Evolutionary conservation across 768 basidiomycete genomes (phyloP).

Genomic region (Boletellus sp.): DNA sequence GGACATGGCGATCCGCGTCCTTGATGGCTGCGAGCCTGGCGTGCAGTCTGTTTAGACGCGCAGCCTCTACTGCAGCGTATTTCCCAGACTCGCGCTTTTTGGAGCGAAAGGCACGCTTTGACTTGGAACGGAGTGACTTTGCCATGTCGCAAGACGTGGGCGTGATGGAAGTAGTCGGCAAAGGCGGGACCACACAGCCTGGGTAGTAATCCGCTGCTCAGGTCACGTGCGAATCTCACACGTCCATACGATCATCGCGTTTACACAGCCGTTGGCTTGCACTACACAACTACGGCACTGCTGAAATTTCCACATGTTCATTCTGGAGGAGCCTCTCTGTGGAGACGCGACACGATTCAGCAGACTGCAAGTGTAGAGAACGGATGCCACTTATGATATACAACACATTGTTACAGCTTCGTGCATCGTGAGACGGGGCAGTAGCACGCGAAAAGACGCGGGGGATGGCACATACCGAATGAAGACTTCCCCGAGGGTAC

Average conservation of each 20-base stretch:
- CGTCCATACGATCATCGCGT: too few species aligned
- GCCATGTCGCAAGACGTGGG: constrained; percentile 50
- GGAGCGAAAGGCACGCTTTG: constrained; percentile 71
- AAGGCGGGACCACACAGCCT: constrained; percentile 7
- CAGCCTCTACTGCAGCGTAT: constrained; percentile 75
- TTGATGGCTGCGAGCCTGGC: constrained; percentile 56
- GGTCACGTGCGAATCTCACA: too few species aligned
- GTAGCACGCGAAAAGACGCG: not conserved
- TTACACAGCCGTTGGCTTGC: constrained; percentile 11
- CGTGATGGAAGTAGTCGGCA: not conserved
- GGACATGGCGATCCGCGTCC: constrained; percentile 28
- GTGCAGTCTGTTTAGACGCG: constrained; percentile 69
- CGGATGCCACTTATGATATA: constrained; percentile 77
- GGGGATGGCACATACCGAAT: constrained; percentile 64
- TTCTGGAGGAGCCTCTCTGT: constrained; percentile 75
- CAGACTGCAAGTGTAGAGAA: not conserved
- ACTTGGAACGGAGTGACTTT: constrained; percentile 80
- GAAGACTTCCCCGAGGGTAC: constrained; percentile 97
- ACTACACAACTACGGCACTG: constrained; percentile 7
- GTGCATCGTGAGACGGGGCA: constrained; percentile 10
- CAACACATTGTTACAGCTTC: constrained; percentile 91
- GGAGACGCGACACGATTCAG: constrained; percentile 26
- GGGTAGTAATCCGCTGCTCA: not conserved
- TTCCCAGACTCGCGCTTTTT: constrained; percentile 73
- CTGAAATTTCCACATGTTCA: constrained; percentile 16